Evolutionary conservation across 441 rosid species (phyloP).

Genomic region (Viola pubescens): DNA sequence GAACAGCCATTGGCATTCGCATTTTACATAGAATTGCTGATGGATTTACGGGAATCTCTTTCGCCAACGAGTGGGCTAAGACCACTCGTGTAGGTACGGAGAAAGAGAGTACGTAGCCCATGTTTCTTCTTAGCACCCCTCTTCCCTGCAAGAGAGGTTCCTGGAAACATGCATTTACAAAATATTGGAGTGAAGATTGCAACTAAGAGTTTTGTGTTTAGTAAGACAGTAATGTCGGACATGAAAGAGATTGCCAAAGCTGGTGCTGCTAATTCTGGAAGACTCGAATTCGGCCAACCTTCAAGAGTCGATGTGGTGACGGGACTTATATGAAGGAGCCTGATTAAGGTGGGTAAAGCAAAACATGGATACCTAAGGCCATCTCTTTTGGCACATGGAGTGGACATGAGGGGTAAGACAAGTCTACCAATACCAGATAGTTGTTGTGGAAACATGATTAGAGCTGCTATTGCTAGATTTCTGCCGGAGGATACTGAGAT

Average conservation of each 20-base stretch:
- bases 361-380: slow-evolving; percentile 16
- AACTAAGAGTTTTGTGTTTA: slow-evolving; percentile 10
- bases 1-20: slow-evolving; percentile 19
- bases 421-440: slow-evolving; percentile 12
- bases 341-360: slow-evolving; percentile 1
- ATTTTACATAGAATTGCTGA: slow-evolving; percentile 24
- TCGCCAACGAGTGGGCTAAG: slow-evolving; percentile 24
- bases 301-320: slow-evolving; percentile 22
- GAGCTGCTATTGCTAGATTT: not conserved
- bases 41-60: slow-evolving; percentile 13
- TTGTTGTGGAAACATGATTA: slow-evolving; percentile 21
- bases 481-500: not conserved
- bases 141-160: slow-evolving; percentile 14
- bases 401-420: slow-evolving; percentile 18
- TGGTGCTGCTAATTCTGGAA: not conserved
- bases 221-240: slow-evolving; percentile 2
- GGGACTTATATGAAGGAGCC: slow-evolving; percentile 17
- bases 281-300: not conserved
- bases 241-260: slow-evolving; percentile 4
- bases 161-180: not conserved
- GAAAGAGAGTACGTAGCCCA: not conserved
- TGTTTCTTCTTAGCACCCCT: slow-evolving; percentile 13
- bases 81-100: slow-evolving; percentile 2
- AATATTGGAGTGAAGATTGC: slow-evolving; percentile 2
- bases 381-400: slow-evolving; percentile 7